Evolutionary conservation across 345 rosid genomes (phyloP), one percentile per base, ranked within the genome.

Genomic region (Eutrema yunnanense): DNA sequence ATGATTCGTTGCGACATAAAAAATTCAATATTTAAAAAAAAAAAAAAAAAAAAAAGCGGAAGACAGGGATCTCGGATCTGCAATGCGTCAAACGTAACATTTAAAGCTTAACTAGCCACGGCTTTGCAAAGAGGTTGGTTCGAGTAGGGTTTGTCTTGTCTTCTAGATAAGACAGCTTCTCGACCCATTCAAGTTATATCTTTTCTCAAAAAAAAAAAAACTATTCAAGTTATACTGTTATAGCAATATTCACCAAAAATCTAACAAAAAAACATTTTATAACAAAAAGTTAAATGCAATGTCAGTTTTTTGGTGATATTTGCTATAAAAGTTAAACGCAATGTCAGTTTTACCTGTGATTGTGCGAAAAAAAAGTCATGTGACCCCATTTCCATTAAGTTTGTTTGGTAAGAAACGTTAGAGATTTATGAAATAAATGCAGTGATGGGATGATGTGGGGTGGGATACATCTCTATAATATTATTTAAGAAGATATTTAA

Each of bases 31-130:
- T n/a, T n/a, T n/a, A n/a, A n/a, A n/a, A n/a, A n/a, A n/a, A n/a
- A n/a, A n/a, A n/a, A n/a, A n/a, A n/a, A n/a, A n/a, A n/a, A n/a
- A n/a, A n/a, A n/a, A n/a, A n/a, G n/a, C n/a, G n/a, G n/a, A n/a
- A n/a, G n/a, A n/a, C n/a, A n/a, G n/a, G n/a, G n/a, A n/a, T n/a
- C n/a, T n/a, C n/a, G n/a, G n/a, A n/a, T n/a, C n/a, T n/a, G n/a
- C n/a, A n/a, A n/a, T n/a, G n/a, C n/a, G n/a, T n/a, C 62, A 51
- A 67, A 67, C 55, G 6, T 67, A 56, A 14, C 43, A 73, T 47
- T 55, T 16, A 37, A 65, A 30, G 62, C 55, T 32, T 27, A 41
- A 27, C 22, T 19, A 19, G 22, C 38, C 38, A 72, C 40, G 36
- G 4, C 13, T 43, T 47, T 38, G 59, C 9, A 44, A 58, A 22